Evolutionary conservation across 805 yeast genomes (phyloP).

Genomic region (Pichia sporocuriosa): DNA sequence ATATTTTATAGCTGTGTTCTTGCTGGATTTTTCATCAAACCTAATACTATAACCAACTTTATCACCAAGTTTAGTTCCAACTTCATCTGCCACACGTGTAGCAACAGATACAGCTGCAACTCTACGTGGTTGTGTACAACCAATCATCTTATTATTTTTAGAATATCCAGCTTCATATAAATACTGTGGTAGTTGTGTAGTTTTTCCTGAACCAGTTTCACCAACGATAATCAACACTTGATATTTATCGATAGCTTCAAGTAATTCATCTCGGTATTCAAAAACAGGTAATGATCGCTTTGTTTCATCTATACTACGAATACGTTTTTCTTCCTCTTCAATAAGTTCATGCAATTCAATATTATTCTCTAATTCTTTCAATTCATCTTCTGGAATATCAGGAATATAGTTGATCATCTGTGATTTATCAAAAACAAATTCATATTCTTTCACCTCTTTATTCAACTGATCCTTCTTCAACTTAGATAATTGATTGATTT

Average conservation of each 20-base stretch:
- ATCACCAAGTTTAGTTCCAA: slow-evolving; percentile 70
- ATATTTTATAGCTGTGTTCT: slow-evolving; percentile 70
- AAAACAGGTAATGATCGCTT: slow-evolving; percentile 73
- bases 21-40: slow-evolving; percentile 72
- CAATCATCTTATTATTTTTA: slow-evolving; percentile 35
- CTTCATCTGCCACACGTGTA: slow-evolving; percentile 83
- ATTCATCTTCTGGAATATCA: slow-evolving; percentile 30
- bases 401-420: slow-evolving; percentile 48
- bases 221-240: slow-evolving; percentile 85
- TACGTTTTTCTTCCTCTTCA: slow-evolving; percentile 31
- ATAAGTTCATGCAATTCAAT: slow-evolving; percentile 29
- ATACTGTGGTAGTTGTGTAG: slow-evolving; percentile 89
- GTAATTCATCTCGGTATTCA: slow-evolving; percentile 49
- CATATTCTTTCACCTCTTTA: slow-evolving; percentile 44
- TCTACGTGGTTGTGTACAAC: slow-evolving; percentile 91
- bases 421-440: slow-evolving; percentile 66
- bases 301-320: slow-evolving; percentile 39
- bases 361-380: slow-evolving; percentile 24
- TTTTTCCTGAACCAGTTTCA: slow-evolving; percentile 95
- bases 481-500: slow-evolving; percentile 15
- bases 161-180: slow-evolving; percentile 78
- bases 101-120: slow-evolving; percentile 95
- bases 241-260: slow-evolving; percentile 51
- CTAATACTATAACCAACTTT: slow-evolving; percentile 87
- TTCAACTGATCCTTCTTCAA: slow-evolving; percentile 15